These are phyloP conservation scores for Thelephora terrestris DNA, from an alignment of 1,284 basidiomycete species.

Conservation along the genomic window DNA sequence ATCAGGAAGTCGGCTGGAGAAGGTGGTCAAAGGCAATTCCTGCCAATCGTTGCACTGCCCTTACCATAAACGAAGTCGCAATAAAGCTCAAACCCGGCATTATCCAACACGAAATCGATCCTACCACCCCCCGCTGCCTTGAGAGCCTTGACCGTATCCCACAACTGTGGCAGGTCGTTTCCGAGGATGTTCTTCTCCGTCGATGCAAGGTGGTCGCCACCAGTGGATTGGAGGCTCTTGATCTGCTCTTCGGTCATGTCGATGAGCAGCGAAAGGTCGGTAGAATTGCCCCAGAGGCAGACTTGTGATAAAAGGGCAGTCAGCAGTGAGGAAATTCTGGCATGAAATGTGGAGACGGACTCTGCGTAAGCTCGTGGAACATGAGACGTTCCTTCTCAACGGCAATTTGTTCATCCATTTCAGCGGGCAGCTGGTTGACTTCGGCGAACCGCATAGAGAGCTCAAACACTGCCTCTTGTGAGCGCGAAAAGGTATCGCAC, in stretches of 20 bases:
- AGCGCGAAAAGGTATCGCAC: conserved; percentile 96
- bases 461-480: conserved; percentile 89
- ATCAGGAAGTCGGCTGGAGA: conserved; percentile 75
- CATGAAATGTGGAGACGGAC: conserved; percentile 25
- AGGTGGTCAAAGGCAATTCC: not conserved
- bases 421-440: conserved; percentile 60
- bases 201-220: conserved; percentile 88
- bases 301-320: conserved; percentile 35
- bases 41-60: conserved; percentile 12
- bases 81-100: conserved; percentile 91
- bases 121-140: conserved; percentile 67
- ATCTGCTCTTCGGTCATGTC: conserved; percentile 99
- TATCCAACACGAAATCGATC: conserved; percentile 85
- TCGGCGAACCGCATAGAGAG: conserved; percentile 89
- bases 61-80: conserved; percentile 93
- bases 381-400: conserved; percentile 77
- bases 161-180: conserved; percentile 73
- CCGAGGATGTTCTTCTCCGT: conserved; percentile 95
- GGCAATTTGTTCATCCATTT: conserved; percentile 46
- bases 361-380: conserved; percentile 91
- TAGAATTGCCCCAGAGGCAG: conserved; percentile 95
- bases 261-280: conserved; percentile 91
- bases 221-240: conserved; percentile 94
- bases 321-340: conserved; percentile 6
- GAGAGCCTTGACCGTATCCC: conserved; percentile 72